phyloP scores from a whole-genome alignment of 164 flowering plant species.

The Macadamia tetraphylla region DNA sequence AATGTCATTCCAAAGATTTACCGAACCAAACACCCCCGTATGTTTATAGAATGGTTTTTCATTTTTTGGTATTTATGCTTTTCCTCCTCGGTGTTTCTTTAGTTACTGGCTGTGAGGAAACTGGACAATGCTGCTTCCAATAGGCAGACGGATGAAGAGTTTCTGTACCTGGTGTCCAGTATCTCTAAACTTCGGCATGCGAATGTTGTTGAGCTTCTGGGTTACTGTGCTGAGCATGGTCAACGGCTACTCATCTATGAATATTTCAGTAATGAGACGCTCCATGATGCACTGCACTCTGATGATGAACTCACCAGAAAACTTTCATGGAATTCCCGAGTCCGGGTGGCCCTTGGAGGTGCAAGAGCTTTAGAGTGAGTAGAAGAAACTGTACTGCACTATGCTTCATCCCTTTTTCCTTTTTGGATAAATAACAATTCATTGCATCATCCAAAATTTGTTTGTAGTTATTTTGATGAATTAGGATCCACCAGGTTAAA shows the following conservation, averaged over 20 bases:
- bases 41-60: background rate
- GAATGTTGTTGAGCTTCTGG: constrained; percentile 63
- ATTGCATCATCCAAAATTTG: background rate
- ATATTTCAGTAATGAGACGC: constrained; percentile 58
- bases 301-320: constrained; percentile 45
- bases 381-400: background rate
- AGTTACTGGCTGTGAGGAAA: constrained; percentile 83
- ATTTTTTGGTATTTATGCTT: constrained; percentile 1
- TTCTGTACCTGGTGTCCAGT: constrained; percentile 48
- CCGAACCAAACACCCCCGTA: too few species aligned
- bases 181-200: constrained; percentile 50
- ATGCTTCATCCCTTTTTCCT: too few species aligned
- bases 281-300: constrained; percentile 66
- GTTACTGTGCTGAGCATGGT: constrained; percentile 85
- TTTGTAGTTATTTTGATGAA: background rate
- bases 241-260: constrained; percentile 66
- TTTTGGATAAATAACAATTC: too few species aligned
- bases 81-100: constrained; percentile 1
- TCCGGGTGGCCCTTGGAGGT: constrained; percentile 72
- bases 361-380: constrained; percentile 91
- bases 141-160: constrained; percentile 46
- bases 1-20: too few species aligned
- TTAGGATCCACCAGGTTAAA: background rate
- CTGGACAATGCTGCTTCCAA: constrained; percentile 34
- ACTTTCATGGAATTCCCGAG: constrained; percentile 74